Percentiles rank a stretch among this genome's conserved stretches.
phyloP scores from a whole-genome alignment of 495 filamentous ascomycete genomes.

The Talaromyces wortmannii region DNA sequence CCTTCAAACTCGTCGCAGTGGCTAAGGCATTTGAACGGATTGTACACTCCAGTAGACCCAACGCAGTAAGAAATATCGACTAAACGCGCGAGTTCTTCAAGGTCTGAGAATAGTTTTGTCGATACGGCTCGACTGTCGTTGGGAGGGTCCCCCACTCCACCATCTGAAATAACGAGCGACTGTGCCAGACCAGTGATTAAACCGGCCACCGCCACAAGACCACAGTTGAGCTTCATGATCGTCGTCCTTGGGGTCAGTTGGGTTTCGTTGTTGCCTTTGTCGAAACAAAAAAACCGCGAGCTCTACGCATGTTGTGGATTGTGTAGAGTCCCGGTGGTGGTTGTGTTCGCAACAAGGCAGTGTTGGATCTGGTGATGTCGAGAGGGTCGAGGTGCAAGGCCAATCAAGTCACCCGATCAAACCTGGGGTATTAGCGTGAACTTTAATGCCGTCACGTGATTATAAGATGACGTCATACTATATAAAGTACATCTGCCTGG shows the following conservation, averaged over 20 bases:
- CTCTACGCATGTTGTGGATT: too few relatives aligned
- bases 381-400: neutral
- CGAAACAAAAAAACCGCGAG: too few relatives aligned
- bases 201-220: too few relatives aligned
- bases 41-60: slow-evolving; percentile 69
- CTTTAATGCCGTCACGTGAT: neutral
- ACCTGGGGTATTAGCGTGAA: neutral
- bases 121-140: slow-evolving; percentile 38
- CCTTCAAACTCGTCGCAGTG: slow-evolving; percentile 74
- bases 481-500: too few relatives aligned
- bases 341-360: too few relatives aligned
- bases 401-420: neutral
- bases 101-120: slow-evolving; percentile 60
- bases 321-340: too few relatives aligned
- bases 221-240: neutral
- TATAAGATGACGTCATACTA: too few relatives aligned
- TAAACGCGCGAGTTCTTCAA: slow-evolving; percentile 79
- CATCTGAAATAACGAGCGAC: too few relatives aligned
- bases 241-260: too few relatives aligned
- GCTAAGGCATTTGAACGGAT: slow-evolving; percentile 78
- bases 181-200: neutral
- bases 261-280: too few relatives aligned
- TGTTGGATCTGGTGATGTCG: too few relatives aligned
- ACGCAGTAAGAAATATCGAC: slow-evolving; percentile 97
- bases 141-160: neutral